Evolutionary conservation across 805 yeast genomes (phyloP).

Genomic region (Saccharomyces eubayanus): DNA sequence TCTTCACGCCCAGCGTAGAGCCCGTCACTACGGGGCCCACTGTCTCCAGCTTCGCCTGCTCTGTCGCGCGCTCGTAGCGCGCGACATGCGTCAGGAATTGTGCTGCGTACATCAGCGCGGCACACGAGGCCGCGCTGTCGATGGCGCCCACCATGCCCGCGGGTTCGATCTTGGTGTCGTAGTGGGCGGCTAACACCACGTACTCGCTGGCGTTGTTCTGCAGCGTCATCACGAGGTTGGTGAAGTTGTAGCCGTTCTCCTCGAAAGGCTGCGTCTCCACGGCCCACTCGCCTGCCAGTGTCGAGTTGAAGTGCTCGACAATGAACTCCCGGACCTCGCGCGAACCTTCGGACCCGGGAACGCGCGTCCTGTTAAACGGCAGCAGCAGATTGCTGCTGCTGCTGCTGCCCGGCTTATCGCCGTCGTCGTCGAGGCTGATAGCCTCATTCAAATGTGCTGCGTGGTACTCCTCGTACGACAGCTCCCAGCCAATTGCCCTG

Average conservation of each 20-base stretch:
- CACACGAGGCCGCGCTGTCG: constrained; percentile 54
- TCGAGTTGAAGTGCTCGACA: constrained; percentile 24
- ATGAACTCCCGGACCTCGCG: constrained; percentile 33
- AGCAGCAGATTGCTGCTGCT: constrained; percentile 11
- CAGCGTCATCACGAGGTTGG: constrained; percentile 32
- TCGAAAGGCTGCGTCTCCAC: constrained; percentile 31
- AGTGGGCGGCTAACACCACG: constrained; percentile 44
- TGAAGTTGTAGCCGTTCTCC: constrained; percentile 31
- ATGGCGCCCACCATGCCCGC: constrained; percentile 53
- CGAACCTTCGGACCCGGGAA: constrained; percentile 39
- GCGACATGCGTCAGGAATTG: constrained; percentile 10
- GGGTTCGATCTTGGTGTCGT: constrained; percentile 43
- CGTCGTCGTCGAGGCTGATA: not conserved
- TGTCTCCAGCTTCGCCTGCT: not conserved
- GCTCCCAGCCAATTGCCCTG: not conserved
- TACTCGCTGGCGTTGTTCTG: constrained; percentile 20
- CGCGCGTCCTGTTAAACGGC: constrained; percentile 34
- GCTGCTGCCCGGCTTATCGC: not conserved
- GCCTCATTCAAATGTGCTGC: not conserved
- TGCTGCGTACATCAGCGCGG: constrained; percentile 41
- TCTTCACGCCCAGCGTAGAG: constrained; percentile 33
- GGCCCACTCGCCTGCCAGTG: constrained; percentile 22
- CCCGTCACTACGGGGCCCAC: constrained; percentile 1
- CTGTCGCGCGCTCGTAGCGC: not conserved
- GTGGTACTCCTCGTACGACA: constrained; percentile 4